phyloP scores from a whole-genome alignment of 805 yeast species.

The Wickerhamomyces ciferrii region DNA sequence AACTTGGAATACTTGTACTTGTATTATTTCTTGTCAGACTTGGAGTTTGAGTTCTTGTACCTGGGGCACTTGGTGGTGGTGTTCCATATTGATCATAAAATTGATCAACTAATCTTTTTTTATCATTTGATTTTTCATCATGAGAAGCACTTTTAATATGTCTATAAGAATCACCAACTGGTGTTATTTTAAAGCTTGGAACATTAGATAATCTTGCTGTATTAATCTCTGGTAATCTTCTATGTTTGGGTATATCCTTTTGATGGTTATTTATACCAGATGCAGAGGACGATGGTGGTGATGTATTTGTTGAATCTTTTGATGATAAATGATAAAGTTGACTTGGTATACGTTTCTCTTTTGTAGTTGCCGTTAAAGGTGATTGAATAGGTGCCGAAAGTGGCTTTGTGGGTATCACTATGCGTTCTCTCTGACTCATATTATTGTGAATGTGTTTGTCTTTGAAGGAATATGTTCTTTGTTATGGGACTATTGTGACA shows the following conservation, averaged over 20 bases:
- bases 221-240: not conserved
- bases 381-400: not conserved
- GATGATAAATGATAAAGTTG: not conserved
- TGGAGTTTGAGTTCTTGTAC: not conserved
- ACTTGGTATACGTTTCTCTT: not conserved
- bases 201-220: not conserved
- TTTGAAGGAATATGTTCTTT: not conserved
- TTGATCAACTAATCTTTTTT: constrained; percentile 1
- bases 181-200: not conserved
- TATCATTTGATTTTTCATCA: not conserved
- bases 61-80: not conserved
- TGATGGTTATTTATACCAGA: not conserved
- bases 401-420: not conserved
- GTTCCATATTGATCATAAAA: not conserved
- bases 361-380: not conserved
- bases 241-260: not conserved
- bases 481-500: not conserved
- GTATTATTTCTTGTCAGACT: not conserved
- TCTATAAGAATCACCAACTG: not conserved
- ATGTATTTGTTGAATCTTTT: not conserved
- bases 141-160: not conserved
- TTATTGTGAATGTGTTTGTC: not conserved
- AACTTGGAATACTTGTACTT: not conserved
- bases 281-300: not conserved
- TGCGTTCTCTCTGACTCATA: not conserved